Evolutionary conservation across 164 flowering plant species (phyloP).

Genomic region (Nelumbo lutea): DNA sequence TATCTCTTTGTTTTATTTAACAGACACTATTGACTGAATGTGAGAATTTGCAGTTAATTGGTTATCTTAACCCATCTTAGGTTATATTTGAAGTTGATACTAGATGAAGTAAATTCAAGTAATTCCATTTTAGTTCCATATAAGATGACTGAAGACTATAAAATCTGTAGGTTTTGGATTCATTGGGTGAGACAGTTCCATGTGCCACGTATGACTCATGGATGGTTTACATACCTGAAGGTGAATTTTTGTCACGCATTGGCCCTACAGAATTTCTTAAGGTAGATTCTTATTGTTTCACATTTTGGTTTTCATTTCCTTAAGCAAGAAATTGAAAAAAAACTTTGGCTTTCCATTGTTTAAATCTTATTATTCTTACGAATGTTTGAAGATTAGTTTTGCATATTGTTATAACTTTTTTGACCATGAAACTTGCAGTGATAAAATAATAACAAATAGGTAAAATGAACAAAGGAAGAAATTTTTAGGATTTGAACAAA

Average conservation of each 20-base stretch:
- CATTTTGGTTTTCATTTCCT: neutral
- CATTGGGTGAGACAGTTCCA: conserved; percentile 78
- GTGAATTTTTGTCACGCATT: conserved; percentile 82
- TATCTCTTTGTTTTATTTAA: neutral
- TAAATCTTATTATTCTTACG: neutral
- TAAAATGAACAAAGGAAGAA: too few relatives aligned
- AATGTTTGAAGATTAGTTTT: too few relatives aligned
- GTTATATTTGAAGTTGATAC: neutral
- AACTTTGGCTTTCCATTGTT: neutral
- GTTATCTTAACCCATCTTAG: neutral
- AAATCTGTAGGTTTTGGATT: conserved; percentile 73
- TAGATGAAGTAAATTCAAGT: neutral
- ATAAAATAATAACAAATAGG: too few relatives aligned
- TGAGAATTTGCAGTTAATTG: neutral
- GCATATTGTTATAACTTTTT: too few relatives aligned
- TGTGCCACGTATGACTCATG: conserved; percentile 87
- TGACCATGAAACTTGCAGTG: too few relatives aligned
- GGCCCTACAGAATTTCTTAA: conserved; percentile 89
- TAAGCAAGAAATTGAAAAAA: neutral
- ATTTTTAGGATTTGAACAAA: too few relatives aligned
- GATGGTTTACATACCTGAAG: conserved; percentile 97
- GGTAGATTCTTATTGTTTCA: conserved; percentile 31
- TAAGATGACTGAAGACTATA: neutral
- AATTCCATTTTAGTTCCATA: neutral
- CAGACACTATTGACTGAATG: neutral